Evolutionary conservation across 1,139 yeast species (phyloP).

Genomic region (Diutina sp.): DNA sequence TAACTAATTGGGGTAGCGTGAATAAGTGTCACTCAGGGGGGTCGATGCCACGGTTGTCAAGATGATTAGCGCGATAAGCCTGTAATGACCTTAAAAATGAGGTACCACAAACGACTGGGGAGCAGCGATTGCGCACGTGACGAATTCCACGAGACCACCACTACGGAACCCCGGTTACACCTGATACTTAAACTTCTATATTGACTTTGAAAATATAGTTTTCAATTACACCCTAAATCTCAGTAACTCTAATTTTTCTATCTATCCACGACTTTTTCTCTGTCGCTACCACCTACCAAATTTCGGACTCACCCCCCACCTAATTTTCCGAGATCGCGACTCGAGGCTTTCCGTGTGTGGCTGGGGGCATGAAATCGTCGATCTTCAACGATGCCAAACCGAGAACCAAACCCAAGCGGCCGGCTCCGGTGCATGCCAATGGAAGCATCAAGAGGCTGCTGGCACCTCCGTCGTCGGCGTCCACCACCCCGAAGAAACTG

Average conservation of each 20-base stretch:
- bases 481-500: conserved; percentile 4
- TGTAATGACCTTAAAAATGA: neutral
- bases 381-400: conserved; percentile 3
- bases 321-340: conserved; percentile 11
- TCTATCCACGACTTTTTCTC: no score
- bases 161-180: no score
- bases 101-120: no score
- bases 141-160: no score
- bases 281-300: no score
- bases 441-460: neutral
- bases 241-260: no score
- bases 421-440: conserved; percentile 7
- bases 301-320: neutral
- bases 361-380: conserved; percentile 1
- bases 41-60: neutral
- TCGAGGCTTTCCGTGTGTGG: neutral
- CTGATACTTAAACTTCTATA: no score
- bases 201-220: no score
- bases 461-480: neutral
- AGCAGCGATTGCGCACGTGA: no score
- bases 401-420: conserved; percentile 7
- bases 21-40: neutral
- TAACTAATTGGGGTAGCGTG: no score
- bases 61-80: neutral
- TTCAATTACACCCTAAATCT: no score